Conservation (phyloP, 2,329 filamentous ascomycete species). For the Verticillium tricorpus region DNA sequence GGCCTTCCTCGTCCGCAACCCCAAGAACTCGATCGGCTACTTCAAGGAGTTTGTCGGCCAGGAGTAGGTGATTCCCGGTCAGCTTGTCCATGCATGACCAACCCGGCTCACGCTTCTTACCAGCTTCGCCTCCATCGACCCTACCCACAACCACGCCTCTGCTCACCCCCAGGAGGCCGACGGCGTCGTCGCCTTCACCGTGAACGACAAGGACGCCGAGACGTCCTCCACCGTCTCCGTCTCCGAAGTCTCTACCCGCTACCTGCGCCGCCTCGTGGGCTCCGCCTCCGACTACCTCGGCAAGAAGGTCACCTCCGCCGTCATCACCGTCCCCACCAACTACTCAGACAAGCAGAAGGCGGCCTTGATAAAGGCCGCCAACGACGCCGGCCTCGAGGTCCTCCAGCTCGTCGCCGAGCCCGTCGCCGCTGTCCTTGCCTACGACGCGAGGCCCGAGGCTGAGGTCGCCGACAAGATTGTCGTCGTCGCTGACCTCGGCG, state of each 20-base stretch:
- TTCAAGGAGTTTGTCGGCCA: constrained; percentile 95
- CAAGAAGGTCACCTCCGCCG: constrained; percentile 89
- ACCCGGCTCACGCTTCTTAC: constrained; percentile 13
- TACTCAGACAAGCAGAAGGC: constrained; percentile 83
- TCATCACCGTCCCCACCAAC: constrained; percentile 91
- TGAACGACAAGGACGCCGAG: constrained; percentile 70
- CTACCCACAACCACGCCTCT: constrained; percentile 88
- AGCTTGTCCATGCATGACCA: neutral
- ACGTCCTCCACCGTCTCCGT: constrained; percentile 66
- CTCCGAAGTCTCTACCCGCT: constrained; percentile 77
- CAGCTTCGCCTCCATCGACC: constrained; percentile 92
- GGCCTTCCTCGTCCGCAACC: constrained; percentile 85
- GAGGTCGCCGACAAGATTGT: constrained; percentile 79
- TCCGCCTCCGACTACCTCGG: constrained; percentile 91
- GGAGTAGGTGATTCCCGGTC: constrained; percentile 55
- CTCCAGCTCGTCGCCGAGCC: constrained; percentile 93
- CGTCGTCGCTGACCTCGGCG: constrained; percentile 88
- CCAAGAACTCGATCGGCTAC: constrained; percentile 88
- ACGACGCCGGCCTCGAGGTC: constrained; percentile 78
- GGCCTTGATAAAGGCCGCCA: constrained; percentile 72
- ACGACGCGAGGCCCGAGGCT: constrained; percentile 79
- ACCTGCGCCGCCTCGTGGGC: constrained; percentile 73
- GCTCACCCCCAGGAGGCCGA: constrained; percentile 78
- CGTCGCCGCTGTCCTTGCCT: constrained; percentile 81
- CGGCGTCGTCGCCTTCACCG: constrained; percentile 71